These are phyloP conservation scores for Emmonsiellopsis sp. DNA, from an alignment of 2,329 filamentous ascomycete genomes.

Conservation along the genomic window DNA sequence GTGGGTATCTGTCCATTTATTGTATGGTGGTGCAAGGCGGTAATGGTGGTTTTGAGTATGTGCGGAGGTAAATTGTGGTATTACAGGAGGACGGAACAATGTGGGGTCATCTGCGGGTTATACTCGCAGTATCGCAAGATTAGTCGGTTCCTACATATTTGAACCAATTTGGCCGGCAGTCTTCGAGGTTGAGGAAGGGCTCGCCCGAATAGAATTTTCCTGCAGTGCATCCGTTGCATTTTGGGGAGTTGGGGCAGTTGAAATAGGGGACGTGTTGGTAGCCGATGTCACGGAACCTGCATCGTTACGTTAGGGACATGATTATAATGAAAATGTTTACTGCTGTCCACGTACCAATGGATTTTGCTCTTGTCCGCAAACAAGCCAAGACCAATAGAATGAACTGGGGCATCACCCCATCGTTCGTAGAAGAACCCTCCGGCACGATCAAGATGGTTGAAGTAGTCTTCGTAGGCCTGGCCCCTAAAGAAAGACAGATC, in stretches of 20 bases:
- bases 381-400: slow-evolving; percentile 82
- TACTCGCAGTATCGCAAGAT: not conserved
- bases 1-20: no score
- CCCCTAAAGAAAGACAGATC: slow-evolving; percentile 90
- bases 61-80: no score
- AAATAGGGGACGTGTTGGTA: slow-evolving; percentile 98
- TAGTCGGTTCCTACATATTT: slow-evolving; percentile 76
- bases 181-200: slow-evolving; percentile 74
- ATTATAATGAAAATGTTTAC: not conserved
- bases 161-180: slow-evolving; percentile 95
- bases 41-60: no score
- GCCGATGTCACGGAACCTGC: slow-evolving; percentile 96
- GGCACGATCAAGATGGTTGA: slow-evolving; percentile 84
- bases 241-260: slow-evolving; percentile 95
- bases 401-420: slow-evolving; percentile 96
- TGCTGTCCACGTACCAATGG: slow-evolving; percentile 62
- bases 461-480: slow-evolving; percentile 87
- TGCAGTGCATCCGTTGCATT: slow-evolving; percentile 79
- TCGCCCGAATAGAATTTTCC: slow-evolving; percentile 86
- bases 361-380: slow-evolving; percentile 88
- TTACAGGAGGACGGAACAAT: no score
- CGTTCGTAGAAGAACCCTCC: slow-evolving; percentile 98
- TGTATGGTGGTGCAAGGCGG: no score
- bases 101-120: no score
- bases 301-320: not conserved